Conservation (phyloP, 1,284 basidiomycete genomes). For the Tilletia setariae region DNA sequence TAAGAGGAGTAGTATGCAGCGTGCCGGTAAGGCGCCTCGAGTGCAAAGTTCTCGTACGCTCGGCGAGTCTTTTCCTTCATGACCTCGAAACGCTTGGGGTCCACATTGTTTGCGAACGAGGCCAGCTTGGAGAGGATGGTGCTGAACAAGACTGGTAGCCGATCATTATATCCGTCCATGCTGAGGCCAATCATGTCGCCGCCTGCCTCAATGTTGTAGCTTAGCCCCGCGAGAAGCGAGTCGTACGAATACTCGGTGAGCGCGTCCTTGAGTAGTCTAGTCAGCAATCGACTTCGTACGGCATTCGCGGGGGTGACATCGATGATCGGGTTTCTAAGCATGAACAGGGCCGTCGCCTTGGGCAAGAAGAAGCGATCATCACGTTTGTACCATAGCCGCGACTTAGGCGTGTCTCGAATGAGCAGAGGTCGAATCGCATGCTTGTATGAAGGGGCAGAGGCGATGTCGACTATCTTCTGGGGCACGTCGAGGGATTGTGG, state of each 20-base stretch:
- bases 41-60: conserved; percentile 69
- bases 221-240: conserved; percentile 84
- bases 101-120: conserved; percentile 62
- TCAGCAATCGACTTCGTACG: conserved; percentile 66
- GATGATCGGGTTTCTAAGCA: conserved; percentile 51
- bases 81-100: conserved; percentile 71
- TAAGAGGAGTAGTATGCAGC: conserved; percentile 76
- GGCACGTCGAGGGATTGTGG: conserved; percentile 43
- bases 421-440: conserved; percentile 46
- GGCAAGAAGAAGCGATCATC: conserved; percentile 53
- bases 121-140: conserved; percentile 73
- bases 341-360: conserved; percentile 52
- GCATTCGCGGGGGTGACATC: conserved; percentile 51
- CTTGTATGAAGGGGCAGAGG: conserved; percentile 19
- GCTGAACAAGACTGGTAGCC: conserved; percentile 73
- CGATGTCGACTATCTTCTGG: conserved; percentile 14
- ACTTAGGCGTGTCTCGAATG: conserved; percentile 36
- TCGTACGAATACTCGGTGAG: conserved; percentile 89
- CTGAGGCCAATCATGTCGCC: conserved; percentile 69
- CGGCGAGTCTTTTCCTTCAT: conserved; percentile 72
- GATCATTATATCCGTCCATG: conserved; percentile 89
- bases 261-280: conserved; percentile 81
- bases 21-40: conserved; percentile 77
- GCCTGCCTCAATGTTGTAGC: conserved; percentile 70
- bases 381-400: conserved; percentile 53